A percentile compares a stretch with the other conserved stretches of the same genome.
Evolutionary conservation across 108 stramenopile species (phyloP).

Genomic region (Schizochytrium sp.): DNA sequence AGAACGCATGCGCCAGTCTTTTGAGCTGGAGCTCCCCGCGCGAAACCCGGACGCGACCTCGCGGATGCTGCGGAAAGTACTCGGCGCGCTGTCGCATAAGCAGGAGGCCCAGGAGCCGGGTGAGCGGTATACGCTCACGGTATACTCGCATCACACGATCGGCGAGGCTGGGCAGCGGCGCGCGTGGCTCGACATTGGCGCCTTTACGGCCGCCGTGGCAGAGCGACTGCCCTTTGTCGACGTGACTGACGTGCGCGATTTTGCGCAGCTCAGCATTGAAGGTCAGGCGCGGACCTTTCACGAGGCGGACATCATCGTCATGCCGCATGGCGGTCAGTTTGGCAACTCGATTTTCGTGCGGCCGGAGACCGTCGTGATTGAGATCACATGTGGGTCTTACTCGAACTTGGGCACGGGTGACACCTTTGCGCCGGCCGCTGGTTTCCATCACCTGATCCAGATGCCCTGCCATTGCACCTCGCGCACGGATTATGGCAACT

Average conservation of each 20-base stretch:
- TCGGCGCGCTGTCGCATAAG: too few species aligned
- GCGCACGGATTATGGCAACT: neutral
- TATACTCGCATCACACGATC: neutral
- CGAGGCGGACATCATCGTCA: slow-evolving; percentile 3
- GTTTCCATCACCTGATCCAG: neutral
- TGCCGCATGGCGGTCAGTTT: slow-evolving; percentile 3
- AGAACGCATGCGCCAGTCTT: neutral
- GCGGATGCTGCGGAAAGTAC: neutral
- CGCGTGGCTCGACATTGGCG: neutral
- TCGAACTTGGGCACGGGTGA: neutral
- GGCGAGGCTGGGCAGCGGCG: neutral
- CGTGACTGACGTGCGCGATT: neutral
- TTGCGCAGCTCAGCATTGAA: neutral
- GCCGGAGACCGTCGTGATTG: neutral
- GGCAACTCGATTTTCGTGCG: neutral
- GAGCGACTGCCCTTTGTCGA: neutral
- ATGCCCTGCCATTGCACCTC: neutral
- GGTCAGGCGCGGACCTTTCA: neutral
- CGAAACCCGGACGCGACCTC: neutral
- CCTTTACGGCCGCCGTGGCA: too few species aligned
- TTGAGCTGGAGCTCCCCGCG: neutral
- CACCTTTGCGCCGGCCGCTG: neutral
- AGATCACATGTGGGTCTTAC: neutral
- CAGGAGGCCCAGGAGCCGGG: neutral
- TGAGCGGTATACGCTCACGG: neutral